A percentile compares a stretch with the other conserved stretches of the same genome.
Evolutionary conservation across 2,329 filamentous ascomycete species (phyloP).

Genomic region (Diaporthe velutina): DNA sequence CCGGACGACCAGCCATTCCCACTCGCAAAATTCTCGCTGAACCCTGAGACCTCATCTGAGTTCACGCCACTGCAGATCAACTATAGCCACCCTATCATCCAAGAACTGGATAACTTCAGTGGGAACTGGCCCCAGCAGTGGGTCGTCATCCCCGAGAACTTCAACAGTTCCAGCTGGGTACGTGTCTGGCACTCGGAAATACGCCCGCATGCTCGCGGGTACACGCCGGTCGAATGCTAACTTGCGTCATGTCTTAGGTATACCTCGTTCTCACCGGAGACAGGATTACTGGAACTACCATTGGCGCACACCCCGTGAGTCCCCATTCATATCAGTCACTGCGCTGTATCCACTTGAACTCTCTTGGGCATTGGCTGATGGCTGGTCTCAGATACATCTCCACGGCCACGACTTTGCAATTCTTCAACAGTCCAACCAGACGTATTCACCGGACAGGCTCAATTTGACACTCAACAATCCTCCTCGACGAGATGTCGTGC

Average conservation of each 20-base stretch:
- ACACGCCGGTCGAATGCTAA: not conserved
- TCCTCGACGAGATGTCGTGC: slow-evolving; percentile 64
- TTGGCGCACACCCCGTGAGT: slow-evolving; percentile 28
- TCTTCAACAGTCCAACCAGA: slow-evolving; percentile 47
- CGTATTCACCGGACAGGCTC: slow-evolving; percentile 35
- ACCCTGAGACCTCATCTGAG: slow-evolving; percentile 45
- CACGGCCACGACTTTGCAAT: slow-evolving; percentile 65
- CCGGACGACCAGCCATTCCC: not conserved
- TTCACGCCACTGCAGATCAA: slow-evolving; percentile 54
- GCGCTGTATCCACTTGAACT: not conserved
- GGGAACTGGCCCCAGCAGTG: slow-evolving; percentile 37
- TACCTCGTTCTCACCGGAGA: slow-evolving; percentile 15
- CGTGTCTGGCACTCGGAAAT: not conserved
- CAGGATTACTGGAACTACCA: not conserved
- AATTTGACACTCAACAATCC: slow-evolving; percentile 56
- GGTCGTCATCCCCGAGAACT: slow-evolving; percentile 41
- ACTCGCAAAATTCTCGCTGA: slow-evolving; percentile 42
- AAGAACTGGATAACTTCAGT: slow-evolving; percentile 38
- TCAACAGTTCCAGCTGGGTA: slow-evolving; percentile 40
- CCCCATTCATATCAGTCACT: fast-evolving
- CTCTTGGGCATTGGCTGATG: not conserved
- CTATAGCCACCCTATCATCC: slow-evolving; percentile 58
- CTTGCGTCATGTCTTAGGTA: not conserved
- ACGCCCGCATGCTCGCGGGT: not conserved
- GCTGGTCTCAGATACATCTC: slow-evolving; percentile 54